Conservation (phyloP, 805 yeast species). For the Cephaloascus fragrans region DNA sequence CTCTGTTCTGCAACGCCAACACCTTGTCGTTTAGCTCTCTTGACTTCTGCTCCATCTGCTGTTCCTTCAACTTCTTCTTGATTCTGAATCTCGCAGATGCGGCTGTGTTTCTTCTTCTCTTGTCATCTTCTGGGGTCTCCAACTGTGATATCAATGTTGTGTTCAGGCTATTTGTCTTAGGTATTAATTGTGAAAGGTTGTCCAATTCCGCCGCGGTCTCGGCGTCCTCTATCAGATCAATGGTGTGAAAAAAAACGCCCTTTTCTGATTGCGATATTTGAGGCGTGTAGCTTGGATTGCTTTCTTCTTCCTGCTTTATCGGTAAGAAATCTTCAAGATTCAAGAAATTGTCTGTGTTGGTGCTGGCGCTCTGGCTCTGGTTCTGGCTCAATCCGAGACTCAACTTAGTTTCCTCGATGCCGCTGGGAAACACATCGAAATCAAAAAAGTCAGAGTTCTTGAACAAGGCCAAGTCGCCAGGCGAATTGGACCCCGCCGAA, state of each 20-base stretch:
- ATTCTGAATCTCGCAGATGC: conserved; percentile 59
- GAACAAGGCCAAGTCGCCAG: conserved; percentile 11
- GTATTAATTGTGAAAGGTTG: too few relatives aligned
- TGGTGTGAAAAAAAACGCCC: too few relatives aligned
- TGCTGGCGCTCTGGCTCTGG: not conserved
- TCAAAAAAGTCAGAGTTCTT: conserved; percentile 12
- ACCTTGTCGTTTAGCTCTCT: conserved; percentile 33
- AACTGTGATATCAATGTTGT: too few relatives aligned
- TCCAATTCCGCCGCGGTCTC: too few relatives aligned
- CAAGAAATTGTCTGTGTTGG: not conserved
- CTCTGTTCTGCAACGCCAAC: conserved; percentile 31
- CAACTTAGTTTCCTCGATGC: not conserved
- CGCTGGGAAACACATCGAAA: conserved; percentile 8
- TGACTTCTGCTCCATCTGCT: conserved; percentile 44
- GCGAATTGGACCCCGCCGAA: not conserved
- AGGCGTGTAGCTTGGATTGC: too few relatives aligned
- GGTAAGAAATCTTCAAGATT: not conserved
- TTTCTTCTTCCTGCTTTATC: conserved; percentile 1
- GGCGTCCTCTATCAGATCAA: too few relatives aligned
- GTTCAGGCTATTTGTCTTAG: too few relatives aligned
- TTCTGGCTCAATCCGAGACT: not conserved
- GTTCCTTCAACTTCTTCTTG: conserved; percentile 51
- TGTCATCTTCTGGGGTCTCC: conserved; percentile 25
- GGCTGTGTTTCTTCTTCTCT: conserved; percentile 50
- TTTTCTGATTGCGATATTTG: too few relatives aligned